Conservation (phyloP, 2,329 filamentous ascomycete species). For the Aspergillus ochraceus region DNA sequence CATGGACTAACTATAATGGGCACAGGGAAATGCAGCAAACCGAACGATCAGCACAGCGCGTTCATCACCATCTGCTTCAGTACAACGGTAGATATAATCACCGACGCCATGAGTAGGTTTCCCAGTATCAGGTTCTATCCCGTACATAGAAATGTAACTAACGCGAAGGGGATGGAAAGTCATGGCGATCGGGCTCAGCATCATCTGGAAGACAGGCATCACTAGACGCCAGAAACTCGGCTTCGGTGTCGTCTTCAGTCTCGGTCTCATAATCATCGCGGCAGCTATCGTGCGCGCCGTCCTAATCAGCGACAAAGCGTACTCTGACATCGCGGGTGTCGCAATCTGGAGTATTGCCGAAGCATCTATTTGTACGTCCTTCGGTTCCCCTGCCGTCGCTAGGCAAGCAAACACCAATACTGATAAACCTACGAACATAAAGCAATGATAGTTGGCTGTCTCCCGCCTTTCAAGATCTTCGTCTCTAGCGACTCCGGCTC, state of each 20-base stretch:
- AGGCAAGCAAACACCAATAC: no score
- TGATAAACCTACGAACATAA: not conserved
- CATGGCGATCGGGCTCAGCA: conserved; percentile 30
- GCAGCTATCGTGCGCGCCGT: conserved; percentile 28
- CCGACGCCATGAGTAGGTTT: conserved; percentile 25
- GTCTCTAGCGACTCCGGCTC: not conserved
- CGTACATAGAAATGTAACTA: not conserved
- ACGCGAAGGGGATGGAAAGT: conserved; percentile 17
- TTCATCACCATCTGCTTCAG: conserved; percentile 21
- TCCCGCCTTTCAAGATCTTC: not conserved
- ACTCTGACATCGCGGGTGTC: conserved; percentile 19
- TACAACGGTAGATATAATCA: conserved; percentile 23
- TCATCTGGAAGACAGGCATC: conserved; percentile 29
- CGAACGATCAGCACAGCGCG: conserved; percentile 15
- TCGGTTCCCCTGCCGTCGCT: not conserved
- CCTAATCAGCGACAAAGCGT: conserved; percentile 22
- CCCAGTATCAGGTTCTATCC: no score
- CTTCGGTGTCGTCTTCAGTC: conserved; percentile 27
- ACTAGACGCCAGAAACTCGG: conserved; percentile 27
- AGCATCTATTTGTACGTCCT: conserved; percentile 18
- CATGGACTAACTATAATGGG: not conserved
- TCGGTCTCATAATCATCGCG: conserved; percentile 26
- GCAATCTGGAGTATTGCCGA: conserved; percentile 22
- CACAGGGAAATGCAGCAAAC: conserved; percentile 16
- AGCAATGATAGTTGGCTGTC: not conserved